Percentiles rank a stretch among this genome's conserved stretches.
Evolutionary conservation across 441 rosid species (phyloP).

Genomic region (Adansonia gregorii): DNA sequence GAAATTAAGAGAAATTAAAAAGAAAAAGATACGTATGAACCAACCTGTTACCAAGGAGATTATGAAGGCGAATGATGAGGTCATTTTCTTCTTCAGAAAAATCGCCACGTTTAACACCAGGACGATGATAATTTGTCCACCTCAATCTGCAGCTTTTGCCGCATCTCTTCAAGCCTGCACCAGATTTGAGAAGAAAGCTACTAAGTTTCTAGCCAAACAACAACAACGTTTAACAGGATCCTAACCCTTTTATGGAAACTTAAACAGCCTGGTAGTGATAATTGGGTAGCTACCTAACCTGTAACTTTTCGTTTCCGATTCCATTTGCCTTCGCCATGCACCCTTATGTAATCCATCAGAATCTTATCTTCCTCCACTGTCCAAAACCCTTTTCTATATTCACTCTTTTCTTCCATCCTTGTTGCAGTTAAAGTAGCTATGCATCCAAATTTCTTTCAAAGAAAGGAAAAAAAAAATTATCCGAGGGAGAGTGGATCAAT

Average conservation of each 20-base stretch:
- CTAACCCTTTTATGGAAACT: no score
- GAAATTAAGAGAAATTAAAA: not conserved
- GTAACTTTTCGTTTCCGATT: slow-evolving; percentile 57
- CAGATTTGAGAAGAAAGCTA: no score
- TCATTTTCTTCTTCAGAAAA: slow-evolving; percentile 73
- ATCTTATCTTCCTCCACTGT: slow-evolving; percentile 61
- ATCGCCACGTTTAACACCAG: slow-evolving; percentile 55
- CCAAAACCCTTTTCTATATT: slow-evolving; percentile 64
- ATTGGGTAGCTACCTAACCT: not conserved
- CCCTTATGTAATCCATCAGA: slow-evolving; percentile 56
- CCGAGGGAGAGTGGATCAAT: not conserved
- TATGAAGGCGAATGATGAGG: slow-evolving; percentile 69
- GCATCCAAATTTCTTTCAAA: not conserved
- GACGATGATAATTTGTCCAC: slow-evolving; percentile 74
- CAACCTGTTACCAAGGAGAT: slow-evolving; percentile 81
- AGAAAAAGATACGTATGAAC: not conserved
- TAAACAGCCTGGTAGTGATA: no score
- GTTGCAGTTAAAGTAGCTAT: not conserved
- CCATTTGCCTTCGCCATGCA: slow-evolving; percentile 68
- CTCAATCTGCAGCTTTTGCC: slow-evolving; percentile 76
- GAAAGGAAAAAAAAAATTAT: not conserved
- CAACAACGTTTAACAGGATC: no score
- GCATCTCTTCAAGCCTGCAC: slow-evolving; percentile 54
- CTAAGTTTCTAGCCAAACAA: no score
- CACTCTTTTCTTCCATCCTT: slow-evolving; percentile 28